Conservation (phyloP, 2,329 filamentous ascomycete species). For the Nemania bipapillata region DNA sequence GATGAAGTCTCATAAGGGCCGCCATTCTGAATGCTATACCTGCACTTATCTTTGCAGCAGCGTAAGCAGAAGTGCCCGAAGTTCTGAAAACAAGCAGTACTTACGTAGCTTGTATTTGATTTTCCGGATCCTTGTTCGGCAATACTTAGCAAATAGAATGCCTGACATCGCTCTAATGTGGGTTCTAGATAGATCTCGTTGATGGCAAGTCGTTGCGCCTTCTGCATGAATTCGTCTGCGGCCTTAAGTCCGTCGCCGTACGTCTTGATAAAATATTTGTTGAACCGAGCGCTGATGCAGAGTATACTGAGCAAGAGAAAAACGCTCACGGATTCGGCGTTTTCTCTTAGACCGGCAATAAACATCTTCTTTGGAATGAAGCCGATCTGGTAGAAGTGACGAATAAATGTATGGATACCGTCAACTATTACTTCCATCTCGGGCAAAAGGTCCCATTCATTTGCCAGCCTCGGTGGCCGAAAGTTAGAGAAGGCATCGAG, state of each 20-base stretch:
- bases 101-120: constrained; percentile 65
- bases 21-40: constrained; percentile 68
- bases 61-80: constrained; percentile 37
- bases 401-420: constrained; percentile 64
- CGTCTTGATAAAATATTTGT: constrained; percentile 59
- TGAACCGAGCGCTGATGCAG: constrained; percentile 67
- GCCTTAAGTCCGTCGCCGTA: constrained; percentile 64
- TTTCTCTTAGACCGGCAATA: constrained; percentile 58
- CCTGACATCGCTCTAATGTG: constrained; percentile 66
- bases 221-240: constrained; percentile 65
- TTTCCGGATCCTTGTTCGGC: constrained; percentile 68
- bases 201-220: constrained; percentile 60
- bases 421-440: constrained; percentile 63
- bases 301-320: constrained; percentile 67
- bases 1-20: constrained; percentile 64
- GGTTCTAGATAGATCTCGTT: constrained; percentile 64
- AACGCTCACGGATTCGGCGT: constrained; percentile 61
- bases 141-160: constrained; percentile 68
- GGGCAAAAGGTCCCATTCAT: constrained; percentile 64
- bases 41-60: constrained; percentile 61
- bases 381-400: constrained; percentile 68
- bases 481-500: constrained; percentile 46
- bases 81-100: constrained; percentile 42
- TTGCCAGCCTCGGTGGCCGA: constrained; percentile 52
- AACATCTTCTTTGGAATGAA: constrained; percentile 68